A percentile compares a stretch with the other conserved stretches of the same genome.
phyloP scores from a whole-genome alignment of 352 stramenopile species.

The Thalassiosira livingstoniorum region DNA sequence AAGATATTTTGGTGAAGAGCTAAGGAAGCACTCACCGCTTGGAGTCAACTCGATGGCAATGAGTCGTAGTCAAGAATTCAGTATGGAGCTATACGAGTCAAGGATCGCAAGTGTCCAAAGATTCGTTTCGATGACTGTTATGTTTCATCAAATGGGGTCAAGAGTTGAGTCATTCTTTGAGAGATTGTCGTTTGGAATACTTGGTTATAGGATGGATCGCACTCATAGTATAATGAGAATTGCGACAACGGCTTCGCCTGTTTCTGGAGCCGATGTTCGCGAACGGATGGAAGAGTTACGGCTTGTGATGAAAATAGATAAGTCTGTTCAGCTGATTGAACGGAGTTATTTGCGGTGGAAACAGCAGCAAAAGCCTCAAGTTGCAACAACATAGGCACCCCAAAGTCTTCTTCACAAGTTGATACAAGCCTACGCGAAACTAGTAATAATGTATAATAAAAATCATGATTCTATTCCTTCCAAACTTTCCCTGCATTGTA shows the following conservation, averaged over 20 bases:
- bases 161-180: conserved; percentile 76
- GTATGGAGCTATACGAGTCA: conserved; percentile 78
- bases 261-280: conserved; percentile 76
- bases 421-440: no score
- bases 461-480: no score
- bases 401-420: no score
- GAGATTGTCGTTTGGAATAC: conserved; percentile 72
- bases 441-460: no score
- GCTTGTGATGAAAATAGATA: conserved; percentile 67
- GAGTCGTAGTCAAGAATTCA: conserved; percentile 63
- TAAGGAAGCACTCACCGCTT: conserved; percentile 34
- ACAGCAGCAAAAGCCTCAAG: background rate
- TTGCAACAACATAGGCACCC: no score
- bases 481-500: no score
- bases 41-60: conserved; percentile 44
- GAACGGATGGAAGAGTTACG: conserved; percentile 72
- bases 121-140: conserved; percentile 79
- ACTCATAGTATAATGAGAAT: conserved; percentile 84
- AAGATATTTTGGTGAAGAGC: conserved; percentile 77
- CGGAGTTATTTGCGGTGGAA: conserved; percentile 37
- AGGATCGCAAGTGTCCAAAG: conserved; percentile 77
- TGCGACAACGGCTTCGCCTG: conserved; percentile 78
- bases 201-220: conserved; percentile 74
- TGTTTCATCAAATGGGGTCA: conserved; percentile 78
- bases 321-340: conserved; percentile 67